Base-by-base conservation (phyloP, 148 eudicot species). In the Gaultheria prostrata region DNA sequence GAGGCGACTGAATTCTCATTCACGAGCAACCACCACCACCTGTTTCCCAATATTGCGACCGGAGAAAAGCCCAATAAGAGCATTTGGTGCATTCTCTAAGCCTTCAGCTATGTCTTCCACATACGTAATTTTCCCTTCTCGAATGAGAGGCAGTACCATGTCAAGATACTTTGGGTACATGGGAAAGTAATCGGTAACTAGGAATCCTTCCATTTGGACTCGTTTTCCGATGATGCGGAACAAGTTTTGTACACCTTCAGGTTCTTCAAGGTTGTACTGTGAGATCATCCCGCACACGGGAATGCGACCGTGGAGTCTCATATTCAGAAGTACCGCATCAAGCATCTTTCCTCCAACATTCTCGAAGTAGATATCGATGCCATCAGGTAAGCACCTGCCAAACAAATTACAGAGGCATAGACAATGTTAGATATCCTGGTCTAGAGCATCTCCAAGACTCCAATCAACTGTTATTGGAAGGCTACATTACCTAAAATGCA, bases 41-140 rank as follows among this genome's bases (percentile, higher is more conserved):
- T 75, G 51, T 75, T 75, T 75, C 15, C 78, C 78, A 24, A 75
- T 3, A 35, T 45, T 75, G 28, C 53, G 78, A 46, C 78, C 78
- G 21, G 12, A 6, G 78, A 75, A 46, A 75, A 75, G 53, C 21
- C 53, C 53, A 0, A 75, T 24, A 10, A 75, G 78, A 21, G 53
- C 78, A 4, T 24, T 3, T 3, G 78, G 78, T 1, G 28, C 78
- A 43, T n/a, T 75, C 51, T 75, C 77, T 13, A 74, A 51, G 77
- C 77, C 77, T 39, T 74, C 50, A 6, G 28, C 78, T 8, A 21
- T 75, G 53, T 75, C 78, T 45, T 75, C 78, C 14, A n/a, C 17
- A 5, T 75, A 75, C 3, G 12, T 10, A 45, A 74, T 20, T 45
- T 46, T 75, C 3, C 54, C 78, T 46, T 43, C 78, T 75, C 53